Conservation (phyloP, 495 filamentous ascomycete species). For the Stereocaulon alpinum region DNA sequence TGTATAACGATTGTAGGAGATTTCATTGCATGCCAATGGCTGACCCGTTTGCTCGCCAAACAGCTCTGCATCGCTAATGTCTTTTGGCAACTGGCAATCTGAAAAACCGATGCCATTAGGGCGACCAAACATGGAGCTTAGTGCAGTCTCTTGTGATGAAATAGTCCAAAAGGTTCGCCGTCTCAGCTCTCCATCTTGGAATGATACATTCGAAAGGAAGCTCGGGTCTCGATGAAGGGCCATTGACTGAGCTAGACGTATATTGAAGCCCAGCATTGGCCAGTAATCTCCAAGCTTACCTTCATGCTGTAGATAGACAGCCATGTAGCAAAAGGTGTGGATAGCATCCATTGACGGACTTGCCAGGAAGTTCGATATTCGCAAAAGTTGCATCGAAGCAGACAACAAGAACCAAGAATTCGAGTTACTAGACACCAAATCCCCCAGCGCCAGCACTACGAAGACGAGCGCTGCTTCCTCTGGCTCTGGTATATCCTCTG, state of each 20-base stretch:
- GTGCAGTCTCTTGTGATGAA: background rate
- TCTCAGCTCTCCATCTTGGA: background rate
- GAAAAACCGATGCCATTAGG: background rate
- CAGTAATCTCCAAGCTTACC: background rate
- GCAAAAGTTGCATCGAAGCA: background rate
- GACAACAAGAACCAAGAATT: background rate
- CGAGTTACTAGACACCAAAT: background rate
- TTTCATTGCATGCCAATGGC: background rate
- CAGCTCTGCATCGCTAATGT: background rate
- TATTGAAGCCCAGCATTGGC: background rate
- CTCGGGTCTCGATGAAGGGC: background rate
- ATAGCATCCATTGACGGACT: background rate
- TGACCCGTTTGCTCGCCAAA: background rate
- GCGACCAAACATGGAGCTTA: background rate
- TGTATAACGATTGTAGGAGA: background rate
- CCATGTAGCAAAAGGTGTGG: background rate
- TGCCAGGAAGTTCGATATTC: background rate
- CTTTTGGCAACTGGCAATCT: background rate
- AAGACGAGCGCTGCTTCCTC: conserved; percentile 1
- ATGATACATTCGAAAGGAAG: background rate
- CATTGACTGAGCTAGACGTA: background rate
- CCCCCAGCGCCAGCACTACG: background rate
- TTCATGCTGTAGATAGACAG: background rate
- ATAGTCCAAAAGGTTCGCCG: background rate
- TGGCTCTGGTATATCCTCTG: background rate